phyloP scores from a whole-genome alignment of 257 asterid species.

The Nicotiana attenuata region DNA sequence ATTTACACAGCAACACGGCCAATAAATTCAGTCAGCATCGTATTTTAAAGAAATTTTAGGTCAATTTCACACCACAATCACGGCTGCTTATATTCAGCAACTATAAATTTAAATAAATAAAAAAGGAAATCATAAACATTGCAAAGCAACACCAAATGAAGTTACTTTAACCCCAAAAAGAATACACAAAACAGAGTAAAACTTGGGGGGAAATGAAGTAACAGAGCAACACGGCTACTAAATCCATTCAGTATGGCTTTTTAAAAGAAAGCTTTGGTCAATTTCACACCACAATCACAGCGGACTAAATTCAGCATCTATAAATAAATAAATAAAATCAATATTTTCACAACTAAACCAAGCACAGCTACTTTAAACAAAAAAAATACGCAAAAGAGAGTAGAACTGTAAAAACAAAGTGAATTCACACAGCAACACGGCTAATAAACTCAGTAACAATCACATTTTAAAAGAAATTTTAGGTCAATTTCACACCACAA shows the following conservation, averaged over 20 bases:
- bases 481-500: no score
- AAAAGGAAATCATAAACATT: no score
- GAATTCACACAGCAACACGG: not conserved
- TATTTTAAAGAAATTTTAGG: not conserved
- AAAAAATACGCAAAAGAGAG: not conserved
- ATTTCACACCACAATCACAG: not conserved
- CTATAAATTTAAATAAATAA: no score
- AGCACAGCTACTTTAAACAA: not conserved
- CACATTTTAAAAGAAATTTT: no score
- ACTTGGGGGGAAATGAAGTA: not conserved
- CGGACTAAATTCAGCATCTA: not conserved
- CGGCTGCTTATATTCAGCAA: not conserved
- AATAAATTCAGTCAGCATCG: not conserved
- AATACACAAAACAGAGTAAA: not conserved
- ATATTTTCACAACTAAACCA: not conserved
- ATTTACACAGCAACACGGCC: conserved; percentile 1
- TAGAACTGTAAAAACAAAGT: not conserved
- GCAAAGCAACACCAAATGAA: not conserved
- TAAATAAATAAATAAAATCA: not conserved
- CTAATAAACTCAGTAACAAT: no score
- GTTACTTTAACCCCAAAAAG: conserved; percentile 15
- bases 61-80: not conserved
- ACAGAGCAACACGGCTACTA: not conserved
- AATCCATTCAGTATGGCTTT: not conserved
- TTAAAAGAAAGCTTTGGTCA: conserved; percentile 5